Conservation (phyloP, 2,329 filamentous ascomycete genomes). For the Nigrospora osmanthi region DNA sequence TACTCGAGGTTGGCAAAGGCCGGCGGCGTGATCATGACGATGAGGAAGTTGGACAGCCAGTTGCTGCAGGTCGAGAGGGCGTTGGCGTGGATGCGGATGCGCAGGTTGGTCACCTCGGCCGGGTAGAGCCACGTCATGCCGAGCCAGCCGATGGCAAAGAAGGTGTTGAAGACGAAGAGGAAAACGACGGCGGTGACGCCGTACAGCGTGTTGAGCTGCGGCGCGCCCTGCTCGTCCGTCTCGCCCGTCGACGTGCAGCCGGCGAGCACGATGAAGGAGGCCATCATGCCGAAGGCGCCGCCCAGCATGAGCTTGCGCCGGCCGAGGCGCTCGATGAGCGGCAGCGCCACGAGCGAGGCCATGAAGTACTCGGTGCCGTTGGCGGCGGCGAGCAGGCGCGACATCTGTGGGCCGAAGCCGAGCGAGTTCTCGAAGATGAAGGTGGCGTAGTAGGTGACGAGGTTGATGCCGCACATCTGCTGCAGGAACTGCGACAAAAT, state of each 20-base stretch:
- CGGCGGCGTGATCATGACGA: conserved; percentile 56
- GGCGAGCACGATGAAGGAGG: conserved; percentile 57
- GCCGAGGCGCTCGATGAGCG: conserved; percentile 58
- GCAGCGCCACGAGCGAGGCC: conserved; percentile 50
- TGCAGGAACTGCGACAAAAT: conserved; percentile 38
- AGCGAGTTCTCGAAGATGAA: conserved; percentile 40
- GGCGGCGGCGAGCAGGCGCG: conserved; percentile 49
- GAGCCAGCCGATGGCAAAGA: conserved; percentile 44
- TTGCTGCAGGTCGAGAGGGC: conserved; percentile 41
- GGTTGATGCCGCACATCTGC: conserved; percentile 35
- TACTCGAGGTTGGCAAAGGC: conserved; percentile 50
- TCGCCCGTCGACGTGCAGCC: conserved; percentile 26
- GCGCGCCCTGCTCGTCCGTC: conserved; percentile 16
- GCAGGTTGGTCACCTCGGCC: conserved; percentile 45
- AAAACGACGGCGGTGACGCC: conserved; percentile 26
- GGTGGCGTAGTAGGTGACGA: conserved; percentile 37
- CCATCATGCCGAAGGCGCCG: conserved; percentile 54
- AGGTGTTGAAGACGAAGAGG: conserved; percentile 44
- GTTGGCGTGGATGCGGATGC: conserved; percentile 47
- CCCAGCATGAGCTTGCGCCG: conserved; percentile 68
- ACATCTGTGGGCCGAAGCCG: conserved; percentile 43
- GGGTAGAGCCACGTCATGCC: conserved; percentile 53
- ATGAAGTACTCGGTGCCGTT: conserved; percentile 42
- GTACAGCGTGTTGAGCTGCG: conserved; percentile 5
- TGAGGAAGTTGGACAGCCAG: conserved; percentile 57